Base-by-base conservation (phyloP, 345 rosid species). In the Geranium rotundifolium region DNA sequence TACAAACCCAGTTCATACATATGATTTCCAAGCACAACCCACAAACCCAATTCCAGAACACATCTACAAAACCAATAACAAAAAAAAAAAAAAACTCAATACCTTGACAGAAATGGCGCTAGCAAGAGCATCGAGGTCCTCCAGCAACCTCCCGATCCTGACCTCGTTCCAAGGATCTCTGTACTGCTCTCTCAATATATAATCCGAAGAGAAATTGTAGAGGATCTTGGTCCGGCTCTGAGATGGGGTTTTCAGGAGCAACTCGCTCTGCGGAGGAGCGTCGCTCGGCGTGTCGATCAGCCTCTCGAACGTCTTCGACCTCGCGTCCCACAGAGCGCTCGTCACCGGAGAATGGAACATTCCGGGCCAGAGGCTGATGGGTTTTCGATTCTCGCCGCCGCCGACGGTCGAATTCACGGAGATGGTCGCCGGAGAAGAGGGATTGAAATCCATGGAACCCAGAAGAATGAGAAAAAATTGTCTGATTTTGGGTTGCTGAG, bases 151-250 rank as follows among this genome's bases (percentile, higher is more conserved):
- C 60, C 95, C 95, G 55, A 90, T 80, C 30, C 97, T 73, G 67
- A 90, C 90, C 77, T 90, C 97, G 75, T 87, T 87, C 91, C 97
- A 87, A 17, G 95, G 91, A 80, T 90, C 95, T 60, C 91, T 73
- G 61, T 90, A 90, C 75, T 87, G 95, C 75, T 90, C 95, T 18
- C 97, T 73, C 57, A 87, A 72, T 4, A 81, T 81, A 67, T 71
- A 78, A 69, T 90, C 95, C 65, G 78, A 63, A 15, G 95, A 90
- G 72, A 90, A 85, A 56, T 69, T 74, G 74, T 87, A 90, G 30
- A 75, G 65, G 58, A 90, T 87, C 41, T 74, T 80, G 18, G 88
- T 90, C 29, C 91, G 79, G 79, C 88, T 80, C 70, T 82, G 90
- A 2, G 80, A 75, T 0, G 88, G 95, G 15, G 85, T 77, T 65